Evolutionary conservation across 495 filamentous ascomycete genomes (phyloP).

Genomic region (Aspergillus avenaceus): DNA sequence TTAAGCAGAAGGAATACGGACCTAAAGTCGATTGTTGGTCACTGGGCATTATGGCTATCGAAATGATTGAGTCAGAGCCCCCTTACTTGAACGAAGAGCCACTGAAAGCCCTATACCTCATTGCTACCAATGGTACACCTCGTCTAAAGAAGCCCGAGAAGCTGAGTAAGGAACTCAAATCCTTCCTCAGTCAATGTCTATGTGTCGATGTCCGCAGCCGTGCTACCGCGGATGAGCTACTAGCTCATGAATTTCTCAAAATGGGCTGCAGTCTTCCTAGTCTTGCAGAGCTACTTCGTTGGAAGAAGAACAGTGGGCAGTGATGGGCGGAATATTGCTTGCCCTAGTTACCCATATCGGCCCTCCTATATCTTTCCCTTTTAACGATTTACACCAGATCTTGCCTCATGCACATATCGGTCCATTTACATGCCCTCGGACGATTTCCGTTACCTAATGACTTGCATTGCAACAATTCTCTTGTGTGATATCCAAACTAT

Average conservation of each 20-base stretch:
- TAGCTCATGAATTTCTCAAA: conserved; percentile 74
- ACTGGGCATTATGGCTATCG: conserved; percentile 98
- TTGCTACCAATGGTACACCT: conserved; percentile 96
- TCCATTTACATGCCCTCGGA: conserved; percentile 28
- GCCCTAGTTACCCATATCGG: background rate
- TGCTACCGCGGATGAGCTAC: conserved; percentile 82
- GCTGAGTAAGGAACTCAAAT: conserved; percentile 92
- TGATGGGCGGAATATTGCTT: conserved; percentile 15
- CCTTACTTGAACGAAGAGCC: conserved; percentile 98
- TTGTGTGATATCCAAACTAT: conserved; percentile 19
- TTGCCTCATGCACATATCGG: conserved; percentile 35
- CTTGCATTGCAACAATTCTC: conserved; percentile 19
- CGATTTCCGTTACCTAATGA: conserved; percentile 22
- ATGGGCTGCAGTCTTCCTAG: conserved; percentile 67
- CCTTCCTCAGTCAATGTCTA: conserved; percentile 90
- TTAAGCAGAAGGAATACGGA: conserved; percentile 98
- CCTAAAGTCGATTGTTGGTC: conserved; percentile 99
- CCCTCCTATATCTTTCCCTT: conserved; percentile 5
- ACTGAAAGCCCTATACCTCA: conserved; percentile 90
- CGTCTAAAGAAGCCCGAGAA: conserved; percentile 96
- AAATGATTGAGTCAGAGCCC: conserved; percentile 99
- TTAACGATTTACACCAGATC: conserved; percentile 21
- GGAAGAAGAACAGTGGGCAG: conserved; percentile 46
- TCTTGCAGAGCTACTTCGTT: conserved; percentile 80
- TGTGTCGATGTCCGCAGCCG: conserved; percentile 95